These are phyloP conservation scores for Lasiosphaeria miniovina DNA, from an alignment of 495 filamentous ascomycete genomes.

Conservation along the genomic window DNA sequence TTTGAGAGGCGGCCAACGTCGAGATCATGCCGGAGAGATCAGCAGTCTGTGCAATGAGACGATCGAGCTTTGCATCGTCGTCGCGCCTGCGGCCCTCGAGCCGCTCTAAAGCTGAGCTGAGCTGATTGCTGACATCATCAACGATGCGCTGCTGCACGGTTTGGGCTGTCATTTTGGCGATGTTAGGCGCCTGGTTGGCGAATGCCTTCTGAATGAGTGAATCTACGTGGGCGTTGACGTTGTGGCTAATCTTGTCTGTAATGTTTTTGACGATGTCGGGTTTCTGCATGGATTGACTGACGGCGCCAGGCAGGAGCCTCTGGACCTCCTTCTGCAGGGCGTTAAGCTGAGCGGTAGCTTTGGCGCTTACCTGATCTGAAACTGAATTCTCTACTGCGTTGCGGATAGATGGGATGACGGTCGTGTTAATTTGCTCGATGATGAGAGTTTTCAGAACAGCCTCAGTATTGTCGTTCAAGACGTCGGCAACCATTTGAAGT, in stretches of 20 bases:
- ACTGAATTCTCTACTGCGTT: constrained; percentile 44
- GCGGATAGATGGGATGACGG: constrained; percentile 57
- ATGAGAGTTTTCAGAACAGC: constrained; percentile 71
- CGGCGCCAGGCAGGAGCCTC: constrained; percentile 42
- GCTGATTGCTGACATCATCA: constrained; percentile 32
- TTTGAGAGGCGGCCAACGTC: constrained; percentile 61
- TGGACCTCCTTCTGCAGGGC: constrained; percentile 61
- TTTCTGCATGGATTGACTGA: constrained; percentile 60
- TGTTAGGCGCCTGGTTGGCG: constrained; percentile 60
- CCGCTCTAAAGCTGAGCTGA: constrained; percentile 39
- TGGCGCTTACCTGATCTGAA: constrained; percentile 41
- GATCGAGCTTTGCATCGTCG: constrained; percentile 77
- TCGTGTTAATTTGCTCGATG: constrained; percentile 59
- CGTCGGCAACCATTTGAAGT: constrained; percentile 80
- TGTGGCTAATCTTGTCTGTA: constrained; percentile 65
- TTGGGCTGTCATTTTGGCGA: constrained; percentile 54
- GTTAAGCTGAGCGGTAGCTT: constrained; percentile 46
- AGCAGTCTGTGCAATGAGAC: constrained; percentile 69
- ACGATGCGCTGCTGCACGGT: constrained; percentile 55
- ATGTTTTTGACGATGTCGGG: constrained; percentile 66
- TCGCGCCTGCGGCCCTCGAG: constrained; percentile 66
- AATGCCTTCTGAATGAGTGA: constrained; percentile 60
- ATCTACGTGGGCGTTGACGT: constrained; percentile 65
- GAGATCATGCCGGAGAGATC: constrained; percentile 69
- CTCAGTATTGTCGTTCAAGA: constrained; percentile 87